Conservation (phyloP, 139 green algal species). For the Picochlorum costavermella region DNA sequence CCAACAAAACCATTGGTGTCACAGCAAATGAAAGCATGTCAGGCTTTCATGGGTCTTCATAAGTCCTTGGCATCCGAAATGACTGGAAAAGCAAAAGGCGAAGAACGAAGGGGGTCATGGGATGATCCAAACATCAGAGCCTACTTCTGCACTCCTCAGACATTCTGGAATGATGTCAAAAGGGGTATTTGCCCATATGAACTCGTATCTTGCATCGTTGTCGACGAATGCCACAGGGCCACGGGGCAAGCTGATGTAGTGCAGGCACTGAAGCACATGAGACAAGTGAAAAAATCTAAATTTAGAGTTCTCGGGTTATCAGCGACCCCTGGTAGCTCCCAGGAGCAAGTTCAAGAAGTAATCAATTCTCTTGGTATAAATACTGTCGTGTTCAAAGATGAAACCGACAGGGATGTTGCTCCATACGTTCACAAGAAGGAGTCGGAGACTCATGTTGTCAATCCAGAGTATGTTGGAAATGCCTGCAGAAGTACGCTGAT, state of each 20-base stretch:
- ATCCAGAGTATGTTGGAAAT: background rate
- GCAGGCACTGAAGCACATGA: constrained; percentile 46
- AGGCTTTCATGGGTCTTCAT: constrained; percentile 59
- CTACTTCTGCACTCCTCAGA: constrained; percentile 90
- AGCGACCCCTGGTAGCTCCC: constrained; percentile 73
- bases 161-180: constrained; percentile 80
- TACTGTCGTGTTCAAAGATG: constrained; percentile 62
- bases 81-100: constrained; percentile 19
- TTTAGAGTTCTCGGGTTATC: constrained; percentile 79
- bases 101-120: constrained; percentile 49
- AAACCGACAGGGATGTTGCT: constrained; percentile 69
- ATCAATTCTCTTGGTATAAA: constrained; percentile 66
- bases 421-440: constrained; percentile 45
- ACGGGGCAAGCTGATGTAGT: constrained; percentile 40
- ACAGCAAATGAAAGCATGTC: constrained; percentile 83
- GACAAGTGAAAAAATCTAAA: constrained; percentile 24
- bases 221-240: constrained; percentile 90
- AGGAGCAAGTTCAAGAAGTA: constrained; percentile 64
- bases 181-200: constrained; percentile 53
- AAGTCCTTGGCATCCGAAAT: constrained; percentile 11
- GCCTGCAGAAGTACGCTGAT: constrained; percentile 7
- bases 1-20: constrained; percentile 85
- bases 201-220: constrained; percentile 73
- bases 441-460: constrained; percentile 23
- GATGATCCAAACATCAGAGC: constrained; percentile 38